Percentiles rank a stretch among this genome's conserved stretches.
Conservation (phyloP, 176 grass and related monocot species). For the Ananas comosus region DNA sequence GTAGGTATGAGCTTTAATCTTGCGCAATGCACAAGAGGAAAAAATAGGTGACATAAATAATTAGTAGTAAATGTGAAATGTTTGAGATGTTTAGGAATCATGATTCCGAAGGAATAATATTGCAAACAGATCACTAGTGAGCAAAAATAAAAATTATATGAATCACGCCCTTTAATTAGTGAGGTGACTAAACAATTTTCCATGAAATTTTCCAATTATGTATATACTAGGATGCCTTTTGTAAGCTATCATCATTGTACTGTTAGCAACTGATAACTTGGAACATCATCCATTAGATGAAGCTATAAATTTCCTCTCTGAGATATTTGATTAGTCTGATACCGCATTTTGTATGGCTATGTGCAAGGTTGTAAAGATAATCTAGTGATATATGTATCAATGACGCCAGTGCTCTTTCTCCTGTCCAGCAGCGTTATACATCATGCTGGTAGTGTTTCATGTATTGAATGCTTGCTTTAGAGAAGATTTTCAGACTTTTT, state of each 20-base stretch:
- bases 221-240: background rate
- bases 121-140: too few relatives aligned
- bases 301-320: background rate
- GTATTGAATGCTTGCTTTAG: conserved; percentile 6
- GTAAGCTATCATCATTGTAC: background rate
- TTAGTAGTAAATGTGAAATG: too few relatives aligned
- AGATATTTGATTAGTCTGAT: conserved; percentile 3
- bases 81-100: too few relatives aligned
- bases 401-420: conserved; percentile 6
- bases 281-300: background rate
- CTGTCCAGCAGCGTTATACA: conserved; percentile 1
- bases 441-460: conserved; percentile 13
- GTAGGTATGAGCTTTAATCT: too few relatives aligned
- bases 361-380: conserved; percentile 10
- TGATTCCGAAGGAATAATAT: too few relatives aligned
- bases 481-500: background rate
- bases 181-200: too few relatives aligned
- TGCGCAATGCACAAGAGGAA: too few relatives aligned
- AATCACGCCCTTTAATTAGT: too few relatives aligned
- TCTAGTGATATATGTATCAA: background rate
- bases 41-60: too few relatives aligned
- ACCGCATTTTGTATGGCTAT: conserved; percentile 9
- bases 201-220: too few relatives aligned
- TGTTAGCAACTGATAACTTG: background rate
- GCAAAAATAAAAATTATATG: too few relatives aligned